These are phyloP conservation scores for Golubevia pallescens DNA, from an alignment of 1,284 basidiomycete genomes.

Conservation along the genomic window DNA sequence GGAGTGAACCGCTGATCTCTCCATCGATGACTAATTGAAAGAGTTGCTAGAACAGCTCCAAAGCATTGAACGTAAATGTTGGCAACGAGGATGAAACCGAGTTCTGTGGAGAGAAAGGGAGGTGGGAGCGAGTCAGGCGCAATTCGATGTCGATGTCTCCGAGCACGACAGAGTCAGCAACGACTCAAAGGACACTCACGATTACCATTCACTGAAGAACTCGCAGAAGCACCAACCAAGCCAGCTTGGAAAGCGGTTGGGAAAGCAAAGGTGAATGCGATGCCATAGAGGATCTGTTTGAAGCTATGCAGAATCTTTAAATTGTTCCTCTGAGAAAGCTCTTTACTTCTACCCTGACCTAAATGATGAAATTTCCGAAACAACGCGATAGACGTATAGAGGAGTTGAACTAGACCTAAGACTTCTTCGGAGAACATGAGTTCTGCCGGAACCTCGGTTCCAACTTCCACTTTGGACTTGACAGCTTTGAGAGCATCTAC, in stretches of 20 bases:
- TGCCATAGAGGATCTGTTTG: slow-evolving; percentile 27
- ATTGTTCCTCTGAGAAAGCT: slow-evolving; percentile 23
- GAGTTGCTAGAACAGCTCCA: slow-evolving; percentile 28
- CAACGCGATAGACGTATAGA: slow-evolving; percentile 25
- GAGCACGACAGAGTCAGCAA: too few relatives aligned
- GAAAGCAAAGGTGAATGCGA: slow-evolving; percentile 28
- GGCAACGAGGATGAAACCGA: slow-evolving; percentile 40
- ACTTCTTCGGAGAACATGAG: background rate
- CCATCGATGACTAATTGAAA: slow-evolving; percentile 29
- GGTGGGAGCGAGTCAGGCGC: too few relatives aligned
- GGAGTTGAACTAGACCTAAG: slow-evolving; percentile 14
- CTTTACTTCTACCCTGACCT: slow-evolving; percentile 21
- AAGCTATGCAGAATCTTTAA: slow-evolving; percentile 9
- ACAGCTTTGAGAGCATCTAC: slow-evolving; percentile 9
- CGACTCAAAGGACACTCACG: too few relatives aligned
- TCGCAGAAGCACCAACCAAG: background rate
- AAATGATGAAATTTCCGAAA: slow-evolving; percentile 32
- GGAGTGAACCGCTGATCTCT: slow-evolving; percentile 32
- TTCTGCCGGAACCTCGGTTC: background rate
- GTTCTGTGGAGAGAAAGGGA: slow-evolving; percentile 14
- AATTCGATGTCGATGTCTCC: too few relatives aligned
- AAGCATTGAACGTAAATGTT: slow-evolving; percentile 37
- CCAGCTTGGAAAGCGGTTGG: slow-evolving; percentile 28
- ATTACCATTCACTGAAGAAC: slow-evolving; percentile 23
- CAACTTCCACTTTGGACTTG: background rate